These are phyloP conservation scores for Handroanthus guayacan DNA, from an alignment of 257 asterid genomes.

Conservation along the genomic window DNA sequence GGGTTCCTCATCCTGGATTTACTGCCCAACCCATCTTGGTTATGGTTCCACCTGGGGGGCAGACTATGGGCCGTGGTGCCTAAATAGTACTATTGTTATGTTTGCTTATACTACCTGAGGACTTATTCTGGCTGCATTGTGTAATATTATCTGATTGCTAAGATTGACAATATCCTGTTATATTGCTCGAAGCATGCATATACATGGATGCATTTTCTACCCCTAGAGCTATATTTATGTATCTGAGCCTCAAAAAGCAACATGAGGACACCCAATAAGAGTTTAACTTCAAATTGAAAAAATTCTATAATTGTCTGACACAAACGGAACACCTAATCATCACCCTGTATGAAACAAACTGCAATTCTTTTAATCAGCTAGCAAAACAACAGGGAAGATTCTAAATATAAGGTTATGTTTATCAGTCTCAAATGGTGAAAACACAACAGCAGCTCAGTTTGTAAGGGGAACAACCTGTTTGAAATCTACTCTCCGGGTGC, in stretches of 20 bases:
- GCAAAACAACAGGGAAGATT: conserved; percentile 13
- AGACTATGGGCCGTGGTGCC: conserved; percentile 67
- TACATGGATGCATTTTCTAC: neutral
- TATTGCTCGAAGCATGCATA: neutral
- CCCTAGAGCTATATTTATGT: neutral
- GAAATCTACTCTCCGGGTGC: conserved; percentile 84
- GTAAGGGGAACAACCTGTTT: neutral
- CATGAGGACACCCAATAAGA: neutral
- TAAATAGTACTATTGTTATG: neutral
- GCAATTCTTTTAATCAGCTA: conserved; percentile 10
- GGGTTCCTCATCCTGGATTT: conserved; percentile 79
- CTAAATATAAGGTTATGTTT: neutral
- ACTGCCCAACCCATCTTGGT: conserved; percentile 59
- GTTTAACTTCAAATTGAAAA: neutral
- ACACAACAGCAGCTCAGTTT: conserved; percentile 22
- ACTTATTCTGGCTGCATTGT: neutral
- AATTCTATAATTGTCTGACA: neutral
- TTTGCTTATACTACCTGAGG: neutral
- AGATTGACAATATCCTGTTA: neutral
- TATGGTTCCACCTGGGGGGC: conserved; percentile 75
- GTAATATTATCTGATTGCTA: neutral
- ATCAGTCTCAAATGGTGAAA: conserved; percentile 16
- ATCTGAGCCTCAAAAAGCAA: conserved; percentile 6
- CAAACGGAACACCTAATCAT: neutral
- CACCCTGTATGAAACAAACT: conserved; percentile 24